These are phyloP conservation scores for Sarocladium strictum DNA, from an alignment of 2,329 filamentous ascomycete species.

Conservation along the genomic window DNA sequence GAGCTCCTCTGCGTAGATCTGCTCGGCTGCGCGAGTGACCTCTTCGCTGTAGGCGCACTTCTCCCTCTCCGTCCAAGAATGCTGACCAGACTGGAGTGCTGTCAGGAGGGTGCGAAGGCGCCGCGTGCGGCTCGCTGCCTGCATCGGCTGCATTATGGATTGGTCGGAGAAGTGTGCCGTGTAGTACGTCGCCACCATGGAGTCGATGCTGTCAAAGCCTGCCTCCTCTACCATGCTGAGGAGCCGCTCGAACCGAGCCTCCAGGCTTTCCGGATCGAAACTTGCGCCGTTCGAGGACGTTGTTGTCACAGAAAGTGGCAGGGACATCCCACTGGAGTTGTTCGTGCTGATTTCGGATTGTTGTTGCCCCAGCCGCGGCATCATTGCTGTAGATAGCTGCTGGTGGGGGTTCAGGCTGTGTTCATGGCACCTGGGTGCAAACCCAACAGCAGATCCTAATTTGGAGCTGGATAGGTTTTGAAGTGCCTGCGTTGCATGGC, in stretches of 20 bases:
- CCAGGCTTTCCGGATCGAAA: not conserved
- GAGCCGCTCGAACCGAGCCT: not conserved
- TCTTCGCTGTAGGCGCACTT: slow-evolving; percentile 11
- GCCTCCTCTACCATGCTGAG: not conserved
- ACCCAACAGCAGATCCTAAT: not conserved
- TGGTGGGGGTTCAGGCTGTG: not conserved
- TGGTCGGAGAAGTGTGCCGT: not conserved
- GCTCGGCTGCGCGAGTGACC: slow-evolving; percentile 10
- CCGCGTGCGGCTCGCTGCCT: not conserved
- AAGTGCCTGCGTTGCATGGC: not conserved
- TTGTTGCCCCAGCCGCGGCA: too few species aligned
- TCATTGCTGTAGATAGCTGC: not conserved
- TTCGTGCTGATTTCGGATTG: too few species aligned
- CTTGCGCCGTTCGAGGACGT: not conserved
- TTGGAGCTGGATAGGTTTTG: not conserved
- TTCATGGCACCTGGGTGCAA: not conserved
- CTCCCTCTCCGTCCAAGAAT: slow-evolving; percentile 8
- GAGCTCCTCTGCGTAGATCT: slow-evolving; percentile 6
- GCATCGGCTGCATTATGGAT: not conserved
- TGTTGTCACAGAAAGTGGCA: not conserved
- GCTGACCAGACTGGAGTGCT: not conserved
- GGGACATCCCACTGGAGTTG: not conserved
- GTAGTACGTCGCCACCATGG: not conserved
- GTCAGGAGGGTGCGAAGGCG: not conserved
- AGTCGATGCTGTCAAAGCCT: not conserved